Conservation (phyloP, 2,329 filamentous ascomycete genomes). For the Colletotrichum agaves region DNA sequence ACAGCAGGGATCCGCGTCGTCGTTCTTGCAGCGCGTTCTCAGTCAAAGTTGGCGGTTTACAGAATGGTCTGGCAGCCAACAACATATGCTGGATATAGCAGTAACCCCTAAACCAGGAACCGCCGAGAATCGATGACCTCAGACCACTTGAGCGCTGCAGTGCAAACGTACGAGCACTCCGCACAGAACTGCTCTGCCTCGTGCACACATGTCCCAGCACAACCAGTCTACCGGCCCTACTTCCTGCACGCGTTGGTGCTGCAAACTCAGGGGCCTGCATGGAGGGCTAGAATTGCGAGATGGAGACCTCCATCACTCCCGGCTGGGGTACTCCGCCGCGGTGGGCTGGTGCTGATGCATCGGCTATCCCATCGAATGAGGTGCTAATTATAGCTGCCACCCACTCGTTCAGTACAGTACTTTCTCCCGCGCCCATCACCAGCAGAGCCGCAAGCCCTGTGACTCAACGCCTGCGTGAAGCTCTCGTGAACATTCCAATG, state of each 20-base stretch:
- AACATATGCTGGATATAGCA: no score
- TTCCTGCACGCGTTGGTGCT: not conserved
- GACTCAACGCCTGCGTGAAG: slow-evolving; percentile 7
- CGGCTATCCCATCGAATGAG: not conserved
- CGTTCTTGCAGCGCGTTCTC: not conserved
- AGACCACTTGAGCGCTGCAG: no score
- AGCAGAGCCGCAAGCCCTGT: slow-evolving; percentile 5
- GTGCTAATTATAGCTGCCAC: no score
- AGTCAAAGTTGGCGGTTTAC: not conserved
- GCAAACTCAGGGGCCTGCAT: not conserved
- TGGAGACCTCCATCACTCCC: not conserved
- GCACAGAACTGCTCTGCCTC: no score
- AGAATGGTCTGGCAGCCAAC: not conserved
- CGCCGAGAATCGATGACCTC: no score
- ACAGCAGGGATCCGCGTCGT: slow-evolving; percentile 15
- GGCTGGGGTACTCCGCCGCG: slow-evolving; percentile 4
- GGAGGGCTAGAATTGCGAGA: not conserved
- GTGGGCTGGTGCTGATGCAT: not conserved
- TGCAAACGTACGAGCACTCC: no score
- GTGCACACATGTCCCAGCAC: no score
- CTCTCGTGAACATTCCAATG: slow-evolving; percentile 1
- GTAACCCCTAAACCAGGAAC: no score
- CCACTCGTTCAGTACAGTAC: no score
- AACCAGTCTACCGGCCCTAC: no score
- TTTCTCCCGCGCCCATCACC: not conserved